Conservation (phyloP, 2,329 filamentous ascomycete species). For the Dactylonectria macrodidyma region DNA sequence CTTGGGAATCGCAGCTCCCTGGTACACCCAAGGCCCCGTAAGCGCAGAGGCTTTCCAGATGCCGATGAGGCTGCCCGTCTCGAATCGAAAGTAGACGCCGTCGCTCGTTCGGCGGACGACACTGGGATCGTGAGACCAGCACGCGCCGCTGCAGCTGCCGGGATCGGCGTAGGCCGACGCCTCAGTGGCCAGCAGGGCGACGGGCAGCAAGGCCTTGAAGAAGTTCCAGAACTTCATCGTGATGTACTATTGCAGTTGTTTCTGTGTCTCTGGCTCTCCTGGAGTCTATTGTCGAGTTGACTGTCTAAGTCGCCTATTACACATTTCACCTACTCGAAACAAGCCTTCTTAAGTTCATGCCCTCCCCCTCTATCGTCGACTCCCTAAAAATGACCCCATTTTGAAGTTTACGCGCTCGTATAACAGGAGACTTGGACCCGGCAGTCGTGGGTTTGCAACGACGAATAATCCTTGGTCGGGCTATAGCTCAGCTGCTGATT, state of each 20-base stretch:
- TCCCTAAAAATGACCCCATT: neutral
- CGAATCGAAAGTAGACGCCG: constrained; percentile 60
- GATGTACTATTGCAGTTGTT: neutral
- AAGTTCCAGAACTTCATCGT: constrained; percentile 33
- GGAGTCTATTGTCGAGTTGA: neutral
- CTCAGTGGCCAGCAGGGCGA: constrained; percentile 24
- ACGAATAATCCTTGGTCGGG: constrained; percentile 1
- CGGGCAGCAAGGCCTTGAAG: constrained; percentile 20
- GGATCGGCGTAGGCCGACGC: constrained; percentile 58
- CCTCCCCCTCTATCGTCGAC: neutral
- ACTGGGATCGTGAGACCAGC: constrained; percentile 58
- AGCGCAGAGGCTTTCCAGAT: constrained; percentile 56
- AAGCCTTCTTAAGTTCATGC: neutral
- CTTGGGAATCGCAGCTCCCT: constrained; percentile 56
- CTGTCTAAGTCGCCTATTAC: neutral
- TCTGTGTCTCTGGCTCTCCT: neutral
- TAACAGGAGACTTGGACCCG: neutral
- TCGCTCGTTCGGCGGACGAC: constrained; percentile 55
- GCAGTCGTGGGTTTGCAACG: constrained; percentile 1
- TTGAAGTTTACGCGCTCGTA: neutral
- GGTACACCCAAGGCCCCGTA: constrained; percentile 59
- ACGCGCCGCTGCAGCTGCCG: constrained; percentile 55
- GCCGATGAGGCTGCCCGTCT: constrained; percentile 57
- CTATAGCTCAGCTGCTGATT: constrained; percentile 20
- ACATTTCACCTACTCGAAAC: neutral